phyloP scores from a whole-genome alignment of 345 rosid species.

The Streptanthus diversifolius region DNA sequence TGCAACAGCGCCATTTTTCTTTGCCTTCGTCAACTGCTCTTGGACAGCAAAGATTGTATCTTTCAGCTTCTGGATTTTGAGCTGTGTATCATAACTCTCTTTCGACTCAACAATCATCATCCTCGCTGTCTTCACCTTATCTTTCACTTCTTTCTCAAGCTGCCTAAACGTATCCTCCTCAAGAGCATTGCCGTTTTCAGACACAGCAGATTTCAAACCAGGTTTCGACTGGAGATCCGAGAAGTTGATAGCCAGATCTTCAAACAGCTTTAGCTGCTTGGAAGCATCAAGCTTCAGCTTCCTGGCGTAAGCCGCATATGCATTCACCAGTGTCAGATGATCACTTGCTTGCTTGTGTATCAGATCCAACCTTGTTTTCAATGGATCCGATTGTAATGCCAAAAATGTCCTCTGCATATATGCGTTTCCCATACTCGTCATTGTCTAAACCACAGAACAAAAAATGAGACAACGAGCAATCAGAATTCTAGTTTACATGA shows the following conservation, averaged over 20 bases:
- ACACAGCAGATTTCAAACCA: slow-evolving; percentile 45
- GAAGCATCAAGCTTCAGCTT: slow-evolving; percentile 86
- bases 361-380: slow-evolving; percentile 77
- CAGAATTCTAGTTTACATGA: neutral
- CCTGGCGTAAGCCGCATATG: slow-evolving; percentile 92
- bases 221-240: slow-evolving; percentile 53
- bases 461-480: neutral
- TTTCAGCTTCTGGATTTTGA: slow-evolving; percentile 87
- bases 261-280: slow-evolving; percentile 65
- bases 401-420: slow-evolving; percentile 64
- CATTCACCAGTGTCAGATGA: slow-evolving; percentile 69
- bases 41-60: slow-evolving; percentile 87
- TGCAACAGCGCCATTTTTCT: slow-evolving; percentile 78
- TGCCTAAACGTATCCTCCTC: slow-evolving; percentile 77
- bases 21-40: slow-evolving; percentile 72
- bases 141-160: slow-evolving; percentile 91
- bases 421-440: slow-evolving; percentile 55
- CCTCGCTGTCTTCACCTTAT: slow-evolving; percentile 66
- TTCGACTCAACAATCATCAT: slow-evolving; percentile 69
- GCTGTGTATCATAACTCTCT: slow-evolving; percentile 87
- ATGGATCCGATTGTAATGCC: slow-evolving; percentile 79
- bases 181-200: slow-evolving; percentile 42
- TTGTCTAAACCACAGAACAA: slow-evolving; percentile 36
- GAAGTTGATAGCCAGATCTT: slow-evolving; percentile 69
- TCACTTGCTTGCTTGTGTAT: slow-evolving; percentile 85